Evolutionary conservation across 2,329 filamentous ascomycete species (phyloP), one percentile per base, ranked within the genome.

Genomic region (Metarhizium rileyi): DNA sequence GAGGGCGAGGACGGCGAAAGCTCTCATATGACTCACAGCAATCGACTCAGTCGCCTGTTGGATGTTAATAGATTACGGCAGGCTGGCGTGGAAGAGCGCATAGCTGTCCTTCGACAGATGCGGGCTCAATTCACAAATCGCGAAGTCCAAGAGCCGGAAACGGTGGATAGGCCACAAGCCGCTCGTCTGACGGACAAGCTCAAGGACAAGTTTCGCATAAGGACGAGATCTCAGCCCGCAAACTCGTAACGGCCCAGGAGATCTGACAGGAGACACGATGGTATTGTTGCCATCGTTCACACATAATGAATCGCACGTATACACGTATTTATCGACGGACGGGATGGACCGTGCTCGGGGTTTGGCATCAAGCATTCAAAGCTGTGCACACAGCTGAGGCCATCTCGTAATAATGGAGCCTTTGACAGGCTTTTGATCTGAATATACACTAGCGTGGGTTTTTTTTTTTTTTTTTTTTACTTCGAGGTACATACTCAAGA

Each of bases 11-110:
- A 69, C 10, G 58, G 49, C 3, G 53, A 59, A 26, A 55, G 63
- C 28, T 58, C 57, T 10, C 64, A 65, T 25, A 51, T 56, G 2
- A 52, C 58, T 2, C 70, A 71, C 50, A 67, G 68, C 33, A 66
- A 70, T 36, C 71, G 78, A 22, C 59, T 72, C 4, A 76, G 76
- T 0, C 72, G 78, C 3, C 60, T 82, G 4, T 68, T 82, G 38
- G 79, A 83, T 55, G 66, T 81, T 43, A 72, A 77, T 53, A 67
- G 76, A 42, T 65, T 84, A 18, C 73, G 80, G 10, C 72, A 81
- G 52, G 79, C 79, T n/a, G 69, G 78, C 0, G 70, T 74, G 3
- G 77, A 82, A 55, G 80, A 84, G 62, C 77, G 79, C n/a, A 78
- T 84, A 48, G 77, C 76, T 49, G 76, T 73, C 5, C 67, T 84